phyloP scores from a whole-genome alignment of 2,329 filamentous ascomycete genomes.

The Neocatenulostroma microsporum region DNA sequence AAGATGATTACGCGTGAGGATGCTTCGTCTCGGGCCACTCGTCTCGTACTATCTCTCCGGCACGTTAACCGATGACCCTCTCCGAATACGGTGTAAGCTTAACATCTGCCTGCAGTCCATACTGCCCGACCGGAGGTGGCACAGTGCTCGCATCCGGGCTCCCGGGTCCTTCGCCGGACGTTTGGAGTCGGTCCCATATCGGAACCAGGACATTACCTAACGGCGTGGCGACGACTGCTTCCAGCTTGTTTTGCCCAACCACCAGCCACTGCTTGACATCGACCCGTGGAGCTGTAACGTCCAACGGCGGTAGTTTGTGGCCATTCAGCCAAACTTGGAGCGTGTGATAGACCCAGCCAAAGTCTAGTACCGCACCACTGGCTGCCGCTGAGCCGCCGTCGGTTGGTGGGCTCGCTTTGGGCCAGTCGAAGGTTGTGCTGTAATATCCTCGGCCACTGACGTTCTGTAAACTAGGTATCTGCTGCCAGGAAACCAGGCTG shows the following conservation, averaged over 20 bases:
- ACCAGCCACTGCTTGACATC: constrained; percentile 20
- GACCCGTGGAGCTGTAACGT: constrained; percentile 21
- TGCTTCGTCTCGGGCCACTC: too few species aligned
- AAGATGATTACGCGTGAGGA: too few species aligned
- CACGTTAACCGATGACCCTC: background rate
- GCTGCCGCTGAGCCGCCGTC: too few species aligned
- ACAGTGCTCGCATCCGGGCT: constrained; percentile 2
- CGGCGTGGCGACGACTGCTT: constrained; percentile 27
- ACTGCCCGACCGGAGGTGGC: constrained; percentile 7
- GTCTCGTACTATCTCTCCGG: too few species aligned
- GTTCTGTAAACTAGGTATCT: constrained; percentile 25
- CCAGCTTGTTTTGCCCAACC: constrained; percentile 23
- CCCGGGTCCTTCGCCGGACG: constrained; percentile 2
- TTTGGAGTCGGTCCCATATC: constrained; percentile 3
- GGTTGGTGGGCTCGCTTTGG: constrained; percentile 10
- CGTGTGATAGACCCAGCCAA: constrained; percentile 26
- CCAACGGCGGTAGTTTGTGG: constrained; percentile 24
- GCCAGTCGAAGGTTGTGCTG: constrained; percentile 26
- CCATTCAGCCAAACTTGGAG: constrained; percentile 26
- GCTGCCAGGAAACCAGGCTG: constrained; percentile 30
- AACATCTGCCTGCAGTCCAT: constrained; percentile 10
- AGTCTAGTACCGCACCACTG: constrained; percentile 21
- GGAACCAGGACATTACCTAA: constrained; percentile 23
- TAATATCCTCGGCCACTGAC: constrained; percentile 32
- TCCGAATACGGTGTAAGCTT: constrained; percentile 4